Evolutionary conservation across 2,329 filamentous ascomycete genomes (phyloP).

Genomic region (Periconia digitata): DNA sequence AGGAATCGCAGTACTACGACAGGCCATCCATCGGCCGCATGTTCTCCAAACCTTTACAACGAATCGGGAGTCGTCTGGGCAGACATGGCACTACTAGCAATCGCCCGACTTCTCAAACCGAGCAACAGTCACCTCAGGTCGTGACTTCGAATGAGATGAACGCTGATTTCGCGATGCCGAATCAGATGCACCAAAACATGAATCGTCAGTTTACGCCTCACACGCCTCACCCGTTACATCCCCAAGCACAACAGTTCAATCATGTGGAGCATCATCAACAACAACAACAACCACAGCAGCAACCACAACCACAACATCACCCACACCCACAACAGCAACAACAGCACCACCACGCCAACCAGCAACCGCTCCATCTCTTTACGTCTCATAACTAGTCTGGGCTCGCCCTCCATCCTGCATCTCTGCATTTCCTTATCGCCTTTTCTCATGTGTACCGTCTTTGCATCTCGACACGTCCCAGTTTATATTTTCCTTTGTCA

Average conservation of each 20-base stretch:
- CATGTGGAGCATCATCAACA: slow-evolving; percentile 6
- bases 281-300: slow-evolving; percentile 17
- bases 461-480: neutral
- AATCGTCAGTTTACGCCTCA: slow-evolving; percentile 17
- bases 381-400: slow-evolving; percentile 10
- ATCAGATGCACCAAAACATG: slow-evolving; percentile 17
- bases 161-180: slow-evolving; percentile 26
- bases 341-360: neutral
- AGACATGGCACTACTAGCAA: slow-evolving; percentile 28
- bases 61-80: slow-evolving; percentile 32
- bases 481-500: slow-evolving; percentile 1
- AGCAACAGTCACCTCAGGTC: slow-evolving; percentile 13
- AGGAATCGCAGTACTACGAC: slow-evolving; percentile 41
- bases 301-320: slow-evolving; percentile 21
- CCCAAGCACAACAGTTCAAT: slow-evolving; percentile 11
- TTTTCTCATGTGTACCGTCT: neutral
- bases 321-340: slow-evolving; percentile 6
- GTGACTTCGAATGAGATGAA: slow-evolving; percentile 18
- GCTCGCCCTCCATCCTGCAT: slow-evolving; percentile 1
- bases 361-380: slow-evolving; percentile 21
- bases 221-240: slow-evolving; percentile 11
- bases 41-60: slow-evolving; percentile 37
- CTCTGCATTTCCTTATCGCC: slow-evolving; percentile 3
- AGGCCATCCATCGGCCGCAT: slow-evolving; percentile 38
- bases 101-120: slow-evolving; percentile 24